These are phyloP conservation scores for Trametes cubensis DNA, from an alignment of 768 basidiomycete species.

Conservation along the genomic window DNA sequence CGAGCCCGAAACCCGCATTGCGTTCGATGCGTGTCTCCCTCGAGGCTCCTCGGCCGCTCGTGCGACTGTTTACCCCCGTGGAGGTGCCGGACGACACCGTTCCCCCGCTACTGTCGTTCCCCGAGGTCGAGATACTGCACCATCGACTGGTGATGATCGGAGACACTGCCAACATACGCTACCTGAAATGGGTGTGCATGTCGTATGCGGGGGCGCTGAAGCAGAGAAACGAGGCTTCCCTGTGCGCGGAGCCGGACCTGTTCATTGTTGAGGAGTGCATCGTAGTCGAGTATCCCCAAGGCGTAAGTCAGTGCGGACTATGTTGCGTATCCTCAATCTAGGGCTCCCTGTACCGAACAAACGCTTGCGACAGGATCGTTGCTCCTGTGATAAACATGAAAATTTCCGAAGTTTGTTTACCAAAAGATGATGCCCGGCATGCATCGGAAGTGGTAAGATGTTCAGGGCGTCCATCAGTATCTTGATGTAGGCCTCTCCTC, in stretches of 20 bases:
- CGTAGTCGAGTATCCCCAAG: no score
- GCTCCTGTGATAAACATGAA: no score
- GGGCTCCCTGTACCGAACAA: no score
- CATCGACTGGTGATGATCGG: constrained; percentile 58
- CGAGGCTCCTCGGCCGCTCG: constrained; percentile 59
- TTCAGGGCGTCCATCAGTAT: no score
- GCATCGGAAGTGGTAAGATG: no score
- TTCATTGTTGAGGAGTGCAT: no score
- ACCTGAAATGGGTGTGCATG: constrained; percentile 73
- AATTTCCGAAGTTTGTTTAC: no score
- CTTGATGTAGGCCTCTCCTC: no score
- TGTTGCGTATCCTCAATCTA: no score
- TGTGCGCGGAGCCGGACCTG: constrained; percentile 33
- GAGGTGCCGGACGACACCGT: constrained; percentile 76
- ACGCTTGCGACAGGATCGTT: no score
- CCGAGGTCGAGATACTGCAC: constrained; percentile 79
- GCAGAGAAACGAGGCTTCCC: constrained; percentile 55
- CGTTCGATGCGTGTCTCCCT: constrained; percentile 65
- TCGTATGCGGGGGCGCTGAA: constrained; percentile 72
- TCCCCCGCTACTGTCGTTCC: constrained; percentile 77
- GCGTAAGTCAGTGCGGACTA: no score
- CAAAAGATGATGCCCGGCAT: no score
- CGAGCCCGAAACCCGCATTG: constrained; percentile 45
- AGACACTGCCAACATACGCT: constrained; percentile 49
- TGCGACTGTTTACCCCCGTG: constrained; percentile 62